Conservation (phyloP, 2,329 filamentous ascomycete genomes). For the Penicillium freii region DNA sequence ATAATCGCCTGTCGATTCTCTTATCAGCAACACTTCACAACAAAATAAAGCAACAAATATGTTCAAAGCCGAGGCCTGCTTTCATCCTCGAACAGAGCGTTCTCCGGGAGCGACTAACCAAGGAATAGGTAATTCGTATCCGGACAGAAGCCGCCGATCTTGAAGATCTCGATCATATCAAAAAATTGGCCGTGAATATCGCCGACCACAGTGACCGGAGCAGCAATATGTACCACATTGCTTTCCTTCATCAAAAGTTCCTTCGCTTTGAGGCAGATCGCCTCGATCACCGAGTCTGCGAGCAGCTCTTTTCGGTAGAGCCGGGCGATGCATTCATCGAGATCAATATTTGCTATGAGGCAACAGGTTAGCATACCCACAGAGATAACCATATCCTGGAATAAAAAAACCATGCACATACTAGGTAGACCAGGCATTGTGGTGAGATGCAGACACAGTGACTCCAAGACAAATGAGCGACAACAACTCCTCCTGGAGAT, state of each 20-base stretch:
- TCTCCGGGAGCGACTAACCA: slow-evolving; percentile 53
- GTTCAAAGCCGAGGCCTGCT: background rate
- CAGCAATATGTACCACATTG: slow-evolving; percentile 96
- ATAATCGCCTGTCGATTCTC: slow-evolving; percentile 75
- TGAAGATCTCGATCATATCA: slow-evolving; percentile 98
- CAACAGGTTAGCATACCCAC: slow-evolving; percentile 9
- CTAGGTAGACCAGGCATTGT: slow-evolving; percentile 48
- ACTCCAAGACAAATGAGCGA: background rate
- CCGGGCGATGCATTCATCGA: slow-evolving; percentile 96
- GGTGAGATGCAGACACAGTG: slow-evolving; percentile 5
- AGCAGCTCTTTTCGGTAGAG: slow-evolving; percentile 96
- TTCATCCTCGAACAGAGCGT: background rate
- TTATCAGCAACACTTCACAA: slow-evolving; percentile 9
- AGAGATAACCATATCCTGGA: background rate
- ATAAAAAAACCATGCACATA: slow-evolving; percentile 26
- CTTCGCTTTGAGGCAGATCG: slow-evolving; percentile 98
- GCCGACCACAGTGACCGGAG: slow-evolving; percentile 93
- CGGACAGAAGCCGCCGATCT: slow-evolving; percentile 94
- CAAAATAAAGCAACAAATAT: background rate
- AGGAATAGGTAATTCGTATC: slow-evolving; percentile 98
- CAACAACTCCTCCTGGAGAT: background rate
- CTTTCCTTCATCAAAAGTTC: slow-evolving; percentile 99
- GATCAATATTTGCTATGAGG: slow-evolving; percentile 81
- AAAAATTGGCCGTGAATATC: slow-evolving; percentile 99
- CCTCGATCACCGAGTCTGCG: slow-evolving; percentile 96